Percentiles rank a stretch among this genome's conserved stretches.
These are phyloP conservation scores for Pleurotus pulmonarius DNA, from an alignment of 768 basidiomycete species.

Conservation along the genomic window DNA sequence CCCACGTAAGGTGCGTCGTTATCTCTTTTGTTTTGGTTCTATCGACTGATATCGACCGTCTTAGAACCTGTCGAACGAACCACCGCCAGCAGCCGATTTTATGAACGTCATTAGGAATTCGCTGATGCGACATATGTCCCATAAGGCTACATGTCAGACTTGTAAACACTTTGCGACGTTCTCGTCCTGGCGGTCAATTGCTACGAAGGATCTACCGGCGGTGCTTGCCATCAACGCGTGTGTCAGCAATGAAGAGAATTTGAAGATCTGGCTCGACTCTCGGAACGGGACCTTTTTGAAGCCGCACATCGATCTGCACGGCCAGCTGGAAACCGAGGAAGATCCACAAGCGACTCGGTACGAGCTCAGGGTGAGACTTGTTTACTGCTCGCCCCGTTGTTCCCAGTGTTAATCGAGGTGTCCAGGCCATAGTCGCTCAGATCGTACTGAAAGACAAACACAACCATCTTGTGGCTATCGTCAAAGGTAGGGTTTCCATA, in stretches of 20 bases:
- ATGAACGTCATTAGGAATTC: conserved; percentile 68
- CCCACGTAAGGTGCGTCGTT: conserved; percentile 65
- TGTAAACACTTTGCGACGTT: conserved; percentile 81
- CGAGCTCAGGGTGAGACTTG: conserved; percentile 60
- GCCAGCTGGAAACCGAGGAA: conserved; percentile 55
- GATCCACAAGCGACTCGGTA: conserved; percentile 59
- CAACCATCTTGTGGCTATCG: conserved; percentile 84
- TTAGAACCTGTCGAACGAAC: conserved; percentile 34
- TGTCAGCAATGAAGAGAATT: conserved; percentile 70
- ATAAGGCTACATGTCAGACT: conserved; percentile 81
- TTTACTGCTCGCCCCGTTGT: background rate
- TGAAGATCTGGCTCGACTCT: conserved; percentile 73
- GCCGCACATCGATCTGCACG: conserved; percentile 51
- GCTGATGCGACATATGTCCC: conserved; percentile 73
- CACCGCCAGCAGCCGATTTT: conserved; percentile 47
- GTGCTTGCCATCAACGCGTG: conserved; percentile 85
- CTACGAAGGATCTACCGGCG: conserved; percentile 69
- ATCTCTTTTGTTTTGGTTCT: conserved; percentile 1
- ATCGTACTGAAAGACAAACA: conserved; percentile 66
- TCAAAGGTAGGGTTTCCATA: conserved; percentile 58
- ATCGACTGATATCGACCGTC: background rate
- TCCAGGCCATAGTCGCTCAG: conserved; percentile 78
- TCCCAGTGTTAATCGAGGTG: background rate
- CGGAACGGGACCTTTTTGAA: conserved; percentile 57
- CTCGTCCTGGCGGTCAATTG: conserved; percentile 62